Percentiles rank a stretch among this genome's conserved stretches.
Evolutionary conservation across 805 yeast species (phyloP).

Genomic region (Ascoidea tarda): DNA sequence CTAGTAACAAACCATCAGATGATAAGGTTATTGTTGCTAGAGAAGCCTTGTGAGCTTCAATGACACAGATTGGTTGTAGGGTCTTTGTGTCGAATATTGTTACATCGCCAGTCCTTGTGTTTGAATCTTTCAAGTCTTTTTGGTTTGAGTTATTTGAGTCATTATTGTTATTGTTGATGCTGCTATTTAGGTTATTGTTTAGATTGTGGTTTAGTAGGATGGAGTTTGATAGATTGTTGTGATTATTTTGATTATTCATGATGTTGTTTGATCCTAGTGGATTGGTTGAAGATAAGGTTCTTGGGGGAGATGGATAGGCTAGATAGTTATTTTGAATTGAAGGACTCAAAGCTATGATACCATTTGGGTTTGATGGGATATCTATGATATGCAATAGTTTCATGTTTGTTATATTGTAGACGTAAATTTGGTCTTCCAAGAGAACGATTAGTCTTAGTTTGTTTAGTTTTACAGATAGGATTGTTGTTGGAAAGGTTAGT

Average conservation of each 20-base stretch:
- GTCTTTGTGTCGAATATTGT: slow-evolving; percentile 49
- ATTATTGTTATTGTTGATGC: slow-evolving; percentile 2
- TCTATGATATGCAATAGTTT: slow-evolving; percentile 44
- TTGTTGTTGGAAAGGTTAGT: slow-evolving; percentile 50
- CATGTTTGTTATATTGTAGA: slow-evolving; percentile 63
- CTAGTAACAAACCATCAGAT: slow-evolving; percentile 48
- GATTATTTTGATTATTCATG: slow-evolving; percentile 6
- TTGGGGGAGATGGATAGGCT: slow-evolving; percentile 72
- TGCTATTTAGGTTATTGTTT: neutral
- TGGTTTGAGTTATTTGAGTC: neutral
- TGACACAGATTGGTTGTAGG: slow-evolving; percentile 49
- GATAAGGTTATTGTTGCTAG: slow-evolving; percentile 52
- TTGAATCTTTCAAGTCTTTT: neutral
- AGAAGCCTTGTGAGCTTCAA: slow-evolving; percentile 62
- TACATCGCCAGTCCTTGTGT: slow-evolving; percentile 42
- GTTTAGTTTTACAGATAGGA: slow-evolving; percentile 49
- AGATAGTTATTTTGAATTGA: slow-evolving; percentile 31
- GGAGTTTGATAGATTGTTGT: slow-evolving; percentile 1
- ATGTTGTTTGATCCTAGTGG: neutral
- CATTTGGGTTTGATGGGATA: slow-evolving; percentile 31
- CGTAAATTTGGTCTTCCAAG: slow-evolving; percentile 48
- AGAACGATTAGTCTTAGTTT: slow-evolving; percentile 50
- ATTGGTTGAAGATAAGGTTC: slow-evolving; percentile 15
- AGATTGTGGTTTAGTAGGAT: neutral
- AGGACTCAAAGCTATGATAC: slow-evolving; percentile 50